Evolutionary conservation across 495 filamentous ascomycete genomes (phyloP).

Genomic region (Penicillium flavigenum): DNA sequence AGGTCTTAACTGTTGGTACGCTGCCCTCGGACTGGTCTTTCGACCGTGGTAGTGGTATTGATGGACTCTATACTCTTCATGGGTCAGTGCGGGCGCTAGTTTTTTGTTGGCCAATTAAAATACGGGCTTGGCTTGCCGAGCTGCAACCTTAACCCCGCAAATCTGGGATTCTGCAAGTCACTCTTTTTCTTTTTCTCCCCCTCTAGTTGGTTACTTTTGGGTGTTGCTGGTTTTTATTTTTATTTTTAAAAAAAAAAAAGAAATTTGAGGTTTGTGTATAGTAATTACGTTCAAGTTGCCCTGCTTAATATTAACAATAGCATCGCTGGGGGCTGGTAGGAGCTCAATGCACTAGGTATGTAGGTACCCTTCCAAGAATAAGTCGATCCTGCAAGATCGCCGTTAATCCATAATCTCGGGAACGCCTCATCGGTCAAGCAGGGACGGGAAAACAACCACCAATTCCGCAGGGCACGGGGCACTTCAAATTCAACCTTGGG

Average conservation of each 20-base stretch:
- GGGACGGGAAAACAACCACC: not conserved
- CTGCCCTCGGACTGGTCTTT: not conserved
- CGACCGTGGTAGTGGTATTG: not conserved
- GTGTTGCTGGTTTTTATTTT: not conserved
- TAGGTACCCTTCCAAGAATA: not conserved
- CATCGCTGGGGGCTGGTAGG: not conserved
- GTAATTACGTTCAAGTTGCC: not conserved
- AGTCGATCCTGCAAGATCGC: slow-evolving; percentile 8
- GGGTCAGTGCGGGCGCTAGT: slow-evolving; percentile 9
- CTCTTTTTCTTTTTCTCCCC: slow-evolving; percentile 1
- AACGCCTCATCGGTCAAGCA: slow-evolving; percentile 9
- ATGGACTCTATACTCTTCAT: slow-evolving; percentile 6
- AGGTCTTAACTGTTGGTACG: not conserved
- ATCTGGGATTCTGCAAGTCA: slow-evolving; percentile 6
- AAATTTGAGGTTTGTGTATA: not conserved
- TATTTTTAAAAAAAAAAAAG: too few species aligned
- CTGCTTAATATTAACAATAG: not conserved
- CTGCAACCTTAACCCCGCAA: slow-evolving; percentile 39
- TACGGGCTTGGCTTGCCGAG: not conserved
- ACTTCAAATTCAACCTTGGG: not conserved
- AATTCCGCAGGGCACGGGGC: not conserved
- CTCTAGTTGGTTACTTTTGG: not conserved
- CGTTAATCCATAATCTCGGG: slow-evolving; percentile 10
- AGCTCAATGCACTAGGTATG: not conserved
- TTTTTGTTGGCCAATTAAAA: slow-evolving; percentile 6